phyloP scores from a whole-genome alignment of 2,329 filamentous ascomycete species.

The Diaporthe sp. region DNA sequence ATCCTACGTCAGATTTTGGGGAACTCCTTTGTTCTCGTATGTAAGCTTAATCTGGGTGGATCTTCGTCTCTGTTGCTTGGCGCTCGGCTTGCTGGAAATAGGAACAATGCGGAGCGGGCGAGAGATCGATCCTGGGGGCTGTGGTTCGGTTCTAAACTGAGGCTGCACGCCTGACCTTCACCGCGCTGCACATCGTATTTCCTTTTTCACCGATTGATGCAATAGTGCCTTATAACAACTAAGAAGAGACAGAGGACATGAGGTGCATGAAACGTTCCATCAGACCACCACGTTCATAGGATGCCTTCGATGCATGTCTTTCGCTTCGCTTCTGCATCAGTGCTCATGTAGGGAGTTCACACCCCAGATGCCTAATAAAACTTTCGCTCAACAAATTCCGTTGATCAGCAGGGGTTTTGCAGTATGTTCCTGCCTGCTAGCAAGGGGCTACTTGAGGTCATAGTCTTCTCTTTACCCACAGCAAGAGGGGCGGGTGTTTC shows the following conservation, averaged over 20 bases:
- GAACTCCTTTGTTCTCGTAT: conserved; percentile 24
- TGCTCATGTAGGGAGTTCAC: conserved; percentile 11
- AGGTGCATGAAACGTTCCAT: conserved; percentile 30
- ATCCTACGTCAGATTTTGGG: conserved; percentile 24
- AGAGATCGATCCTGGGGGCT: conserved; percentile 9
- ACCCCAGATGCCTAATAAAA: neutral
- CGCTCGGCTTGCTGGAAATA: conserved; percentile 23
- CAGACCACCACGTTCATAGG: neutral
- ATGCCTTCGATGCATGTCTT: conserved; percentile 19
- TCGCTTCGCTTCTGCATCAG: conserved; percentile 21
- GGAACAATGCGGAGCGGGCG: conserved; percentile 14
- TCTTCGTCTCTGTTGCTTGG: conserved; percentile 15
- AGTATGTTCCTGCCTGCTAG: neutral
- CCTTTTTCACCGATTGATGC: neutral
- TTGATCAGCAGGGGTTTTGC: conserved; percentile 14
- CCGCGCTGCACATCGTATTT: conserved; percentile 7
- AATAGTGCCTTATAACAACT: neutral
- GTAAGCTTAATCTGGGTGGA: conserved; percentile 31
- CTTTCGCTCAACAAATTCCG: neutral
- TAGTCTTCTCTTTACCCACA: neutral
- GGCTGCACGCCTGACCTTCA: conserved; percentile 12
- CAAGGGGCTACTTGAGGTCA: conserved; percentile 2
- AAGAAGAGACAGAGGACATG: neutral
- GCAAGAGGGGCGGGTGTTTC: neutral
- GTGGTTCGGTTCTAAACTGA: conserved; percentile 9